A percentile compares a stretch with the other conserved stretches of the same genome.
Evolutionary conservation across 352 stramenopile species (phyloP).

Genomic region (Phytophthora pisi): DNA sequence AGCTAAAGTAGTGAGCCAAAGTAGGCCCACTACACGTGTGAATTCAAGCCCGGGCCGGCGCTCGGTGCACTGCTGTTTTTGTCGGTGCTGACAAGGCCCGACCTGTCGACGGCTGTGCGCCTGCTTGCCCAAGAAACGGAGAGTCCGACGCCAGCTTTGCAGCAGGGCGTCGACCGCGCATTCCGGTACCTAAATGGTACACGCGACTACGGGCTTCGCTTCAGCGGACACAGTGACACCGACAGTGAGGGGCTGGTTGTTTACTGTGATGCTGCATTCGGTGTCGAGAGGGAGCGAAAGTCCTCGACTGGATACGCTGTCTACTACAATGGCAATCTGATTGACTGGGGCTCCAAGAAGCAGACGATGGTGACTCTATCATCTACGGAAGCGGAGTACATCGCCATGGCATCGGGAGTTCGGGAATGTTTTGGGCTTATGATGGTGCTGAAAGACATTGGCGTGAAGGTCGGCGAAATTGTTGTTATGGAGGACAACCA

Average conservation of each 20-base stretch:
- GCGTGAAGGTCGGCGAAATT: neutral
- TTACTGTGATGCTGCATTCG: neutral
- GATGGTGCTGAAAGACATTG: neutral
- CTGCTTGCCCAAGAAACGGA: conserved; percentile 19
- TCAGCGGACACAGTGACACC: neutral
- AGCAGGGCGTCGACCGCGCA: conserved; percentile 10
- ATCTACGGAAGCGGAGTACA: neutral
- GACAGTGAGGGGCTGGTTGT: neutral
- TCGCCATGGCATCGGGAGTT: neutral
- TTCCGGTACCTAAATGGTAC: conserved; percentile 14
- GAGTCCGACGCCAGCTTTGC: neutral
- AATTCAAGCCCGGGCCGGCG: conserved; percentile 6
- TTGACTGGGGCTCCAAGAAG: neutral
- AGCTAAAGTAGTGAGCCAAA: too few relatives aligned
- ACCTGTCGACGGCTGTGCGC: conserved; percentile 10
- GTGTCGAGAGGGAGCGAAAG: neutral
- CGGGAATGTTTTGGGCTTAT: neutral
- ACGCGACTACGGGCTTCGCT: neutral
- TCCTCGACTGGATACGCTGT: neutral
- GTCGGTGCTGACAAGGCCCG: conserved; percentile 9
- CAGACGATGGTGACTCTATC: neutral
- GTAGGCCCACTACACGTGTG: too few relatives aligned
- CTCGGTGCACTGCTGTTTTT: conserved; percentile 23
- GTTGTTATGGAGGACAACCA: neutral
- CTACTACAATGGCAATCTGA: neutral